Conservation (phyloP, 495 filamentous ascomycete genomes). For the Pseudoneurospora amorphoporcata region DNA sequence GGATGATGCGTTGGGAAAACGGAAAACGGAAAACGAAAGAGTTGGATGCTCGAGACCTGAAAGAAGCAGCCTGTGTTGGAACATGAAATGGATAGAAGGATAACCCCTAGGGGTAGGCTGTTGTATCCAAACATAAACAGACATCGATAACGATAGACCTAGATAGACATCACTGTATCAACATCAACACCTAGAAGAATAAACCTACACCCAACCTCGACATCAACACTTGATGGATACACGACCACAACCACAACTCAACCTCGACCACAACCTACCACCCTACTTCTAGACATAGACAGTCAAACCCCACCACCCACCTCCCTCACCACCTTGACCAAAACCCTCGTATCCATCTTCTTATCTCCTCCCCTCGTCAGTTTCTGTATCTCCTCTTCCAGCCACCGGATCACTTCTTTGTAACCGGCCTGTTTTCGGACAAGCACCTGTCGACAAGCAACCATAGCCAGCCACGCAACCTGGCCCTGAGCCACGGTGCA, state of each 20-base stretch:
- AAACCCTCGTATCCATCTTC: slow-evolving; percentile 5
- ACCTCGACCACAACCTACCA: too few relatives aligned
- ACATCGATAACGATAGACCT: not conserved
- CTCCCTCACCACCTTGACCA: slow-evolving; percentile 9
- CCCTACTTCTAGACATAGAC: too few relatives aligned
- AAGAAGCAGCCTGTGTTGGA: not conserved
- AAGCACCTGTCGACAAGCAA: slow-evolving; percentile 57
- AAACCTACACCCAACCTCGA: not conserved
- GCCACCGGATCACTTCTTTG: slow-evolving; percentile 48
- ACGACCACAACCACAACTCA: too few relatives aligned
- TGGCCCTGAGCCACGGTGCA: slow-evolving; percentile 55
- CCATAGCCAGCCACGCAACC: slow-evolving; percentile 56
- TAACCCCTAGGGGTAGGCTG: not conserved
- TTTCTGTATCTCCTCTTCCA: slow-evolving; percentile 36
- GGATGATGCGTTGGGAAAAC: not conserved
- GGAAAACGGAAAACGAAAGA: not conserved
- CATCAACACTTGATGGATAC: too few relatives aligned
- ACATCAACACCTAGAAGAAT: not conserved
- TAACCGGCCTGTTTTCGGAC: slow-evolving; percentile 61
- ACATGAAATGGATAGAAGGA: too few relatives aligned
- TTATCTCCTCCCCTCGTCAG: slow-evolving; percentile 5
- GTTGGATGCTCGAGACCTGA: too few relatives aligned
- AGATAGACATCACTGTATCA: not conserved
- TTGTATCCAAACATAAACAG: not conserved
- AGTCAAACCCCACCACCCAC: not conserved